Evolutionary conservation across 805 yeast genomes (phyloP).

Genomic region (Candida ovalis): DNA sequence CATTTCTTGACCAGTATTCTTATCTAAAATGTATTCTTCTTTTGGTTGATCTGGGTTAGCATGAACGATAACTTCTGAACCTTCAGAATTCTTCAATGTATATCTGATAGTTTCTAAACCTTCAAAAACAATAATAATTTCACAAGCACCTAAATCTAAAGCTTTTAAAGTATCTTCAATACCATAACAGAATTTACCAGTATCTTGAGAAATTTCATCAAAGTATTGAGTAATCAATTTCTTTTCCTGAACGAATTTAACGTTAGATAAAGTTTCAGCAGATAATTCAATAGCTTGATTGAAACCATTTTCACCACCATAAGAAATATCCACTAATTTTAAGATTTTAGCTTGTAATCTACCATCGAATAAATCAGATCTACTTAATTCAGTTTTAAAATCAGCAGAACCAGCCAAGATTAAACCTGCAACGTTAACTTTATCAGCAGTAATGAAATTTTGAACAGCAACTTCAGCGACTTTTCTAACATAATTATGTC

Average conservation of each 20-base stretch:
- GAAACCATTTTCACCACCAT: slow-evolving; percentile 99
- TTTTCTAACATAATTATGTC: slow-evolving; percentile 97
- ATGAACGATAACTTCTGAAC: slow-evolving; percentile 67
- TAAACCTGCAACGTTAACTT: slow-evolving; percentile 89
- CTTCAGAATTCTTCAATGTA: slow-evolving; percentile 80
- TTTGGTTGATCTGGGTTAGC: slow-evolving; percentile 71
- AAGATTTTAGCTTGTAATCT: slow-evolving; percentile 85
- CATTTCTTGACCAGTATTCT: slow-evolving; percentile 85
- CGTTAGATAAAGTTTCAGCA: slow-evolving; percentile 95
- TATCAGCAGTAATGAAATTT: slow-evolving; percentile 91
- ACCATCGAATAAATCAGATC: slow-evolving; percentile 88
- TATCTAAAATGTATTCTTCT: slow-evolving; percentile 74
- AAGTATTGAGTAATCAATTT: slow-evolving; percentile 87
- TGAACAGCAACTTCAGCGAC: slow-evolving; percentile 99
- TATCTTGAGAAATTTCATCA: slow-evolving; percentile 95
- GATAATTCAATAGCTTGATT: slow-evolving; percentile 98
- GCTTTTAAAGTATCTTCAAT: slow-evolving; percentile 96
- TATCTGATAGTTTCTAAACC: slow-evolving; percentile 83
- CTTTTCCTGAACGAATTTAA: slow-evolving; percentile 97
- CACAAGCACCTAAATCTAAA: slow-evolving; percentile 93
- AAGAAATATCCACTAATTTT: slow-evolving; percentile 93
- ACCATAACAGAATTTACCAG: slow-evolving; percentile 97
- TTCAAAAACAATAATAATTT: slow-evolving; percentile 87
- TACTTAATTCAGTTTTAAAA: slow-evolving; percentile 90
- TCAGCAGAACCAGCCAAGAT: slow-evolving; percentile 99